Evolutionary conservation across 441 rosid species (phyloP), one percentile per base, ranked within the genome.

Genomic region (Bruguiera hainesii): DNA sequence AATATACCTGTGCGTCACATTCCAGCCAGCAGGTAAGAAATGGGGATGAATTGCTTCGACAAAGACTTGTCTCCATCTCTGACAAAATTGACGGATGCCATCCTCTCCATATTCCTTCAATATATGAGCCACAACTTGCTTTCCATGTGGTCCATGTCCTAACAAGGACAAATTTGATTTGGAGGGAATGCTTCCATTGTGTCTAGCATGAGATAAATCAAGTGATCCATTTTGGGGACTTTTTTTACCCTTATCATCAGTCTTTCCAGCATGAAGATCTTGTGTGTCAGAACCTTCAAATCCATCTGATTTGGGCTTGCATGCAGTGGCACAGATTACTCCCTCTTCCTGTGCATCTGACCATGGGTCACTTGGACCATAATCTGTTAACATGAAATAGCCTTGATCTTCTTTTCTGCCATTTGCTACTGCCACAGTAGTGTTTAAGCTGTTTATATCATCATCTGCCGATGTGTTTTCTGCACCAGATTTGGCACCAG

Each of bases 121-220:
- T 51, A 95, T 61, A 71, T 75, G 76, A 75, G 89, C 91, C 16
- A 95, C 98, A 62, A 89, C 93, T 78, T 83, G 93, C 75, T 89
- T 85, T 61, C 99, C 99, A 62, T 91, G 97, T 1, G 97, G 98
- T 66, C 99, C 99, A 82, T 91, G 99, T 71, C 99, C 99, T 70
- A 94, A 77, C 56, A 94, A 71, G 23, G 98, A 91, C 46, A 88
- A 73, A 65, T 87, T 91, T 57, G 89, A 78, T 70, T 69, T 83
- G 42, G 81, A 77, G 53, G 65, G 37, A 33, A 46, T 63, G 61
- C 66, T 78, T 51, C 73, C 87, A 56, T 73, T 74, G 7, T 78
- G 64, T 56, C 71, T 69, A 51, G 74, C 26, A 74, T 73, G 64
- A 70, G 70, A 65, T 31, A 71, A 56, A 69, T 73, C 77, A 3